Base-by-base conservation (phyloP, 129 eudicot species). In the Ambrosia trifida region DNA sequence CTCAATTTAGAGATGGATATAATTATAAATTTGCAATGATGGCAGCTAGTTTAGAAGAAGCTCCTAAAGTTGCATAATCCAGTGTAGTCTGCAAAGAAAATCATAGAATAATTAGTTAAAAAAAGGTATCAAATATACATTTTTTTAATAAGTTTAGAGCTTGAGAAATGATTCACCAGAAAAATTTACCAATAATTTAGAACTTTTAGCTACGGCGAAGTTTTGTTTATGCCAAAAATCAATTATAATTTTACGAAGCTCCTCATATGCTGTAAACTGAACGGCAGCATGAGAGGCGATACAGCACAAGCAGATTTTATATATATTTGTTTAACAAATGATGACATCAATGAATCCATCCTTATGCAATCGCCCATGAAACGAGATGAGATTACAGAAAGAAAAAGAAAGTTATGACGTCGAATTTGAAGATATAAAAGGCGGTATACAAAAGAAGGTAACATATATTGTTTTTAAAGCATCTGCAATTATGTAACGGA, bases 201-300 rank as follows among this genome's bases (percentile, higher is more conserved):
- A 75, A 71, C 68, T 53, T 32, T 59, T 64, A 73, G 79, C 68
- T 69, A 64, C 46, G 41, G 20, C 57, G 47, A 77, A 75, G 36
- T 73, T 78, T 38, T 65, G 66, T 50, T 47, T 62, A 64, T 81
- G 81, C 72, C 87, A 84, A 33, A 62, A 84, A 53, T 74, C 73
- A 79, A 90, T 78, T 57, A 81, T 69, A 54, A 72, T 68, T 84
- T 90, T 94, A 56, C 96, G 91, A 49, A 94, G 83, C 80, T 95
- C 99, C 83, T 95, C 99, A 69, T 95, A 95, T 50, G 94, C 89
- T 44, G 99, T 88, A 75, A 95, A 95, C 85, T 90, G 99, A 68
- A 95, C 83, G 69, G 97, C 99, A 30, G 97, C 99, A 84, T 95
- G 99, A 50, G 91, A 80, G 85, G 66, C 77, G 77, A 61, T 73